Percentiles rank a stretch among this genome's conserved stretches.
Evolutionary conservation across 2,329 filamentous ascomycete species (phyloP).

Genomic region (Leptographium procerum): DNA sequence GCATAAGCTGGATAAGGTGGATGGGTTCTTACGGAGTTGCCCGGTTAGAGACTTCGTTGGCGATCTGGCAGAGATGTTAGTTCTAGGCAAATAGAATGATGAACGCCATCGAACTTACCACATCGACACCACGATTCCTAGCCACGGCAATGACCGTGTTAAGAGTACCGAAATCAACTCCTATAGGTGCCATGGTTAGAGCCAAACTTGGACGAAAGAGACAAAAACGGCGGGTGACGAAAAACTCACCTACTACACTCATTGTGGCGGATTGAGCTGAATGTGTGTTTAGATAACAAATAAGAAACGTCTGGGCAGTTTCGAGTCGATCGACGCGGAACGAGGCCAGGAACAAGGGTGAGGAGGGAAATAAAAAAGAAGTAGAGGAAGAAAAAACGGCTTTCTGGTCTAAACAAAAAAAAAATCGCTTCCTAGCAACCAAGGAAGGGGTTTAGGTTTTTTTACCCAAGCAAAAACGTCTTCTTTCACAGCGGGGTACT

Average conservation of each 20-base stretch:
- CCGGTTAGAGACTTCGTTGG: constrained; percentile 98
- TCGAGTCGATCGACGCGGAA: neutral
- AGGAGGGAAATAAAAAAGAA: neutral
- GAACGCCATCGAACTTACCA: constrained; percentile 52
- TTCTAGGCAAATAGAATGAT: neutral
- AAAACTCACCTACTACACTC: constrained; percentile 14
- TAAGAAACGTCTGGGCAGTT: neutral
- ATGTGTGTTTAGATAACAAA: neutral
- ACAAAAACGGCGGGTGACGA: too few species aligned
- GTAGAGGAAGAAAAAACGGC: neutral
- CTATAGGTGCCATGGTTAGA: constrained; percentile 25
- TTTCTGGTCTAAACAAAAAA: constrained; percentile 1
- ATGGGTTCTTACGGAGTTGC: constrained; percentile 87
- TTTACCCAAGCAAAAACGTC: neutral
- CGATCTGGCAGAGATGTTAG: constrained; percentile 51
- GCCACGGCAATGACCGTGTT: constrained; percentile 97
- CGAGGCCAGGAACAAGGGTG: neutral
- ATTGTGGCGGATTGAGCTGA: constrained; percentile 9
- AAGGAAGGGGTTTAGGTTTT: neutral
- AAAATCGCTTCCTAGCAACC: neutral
- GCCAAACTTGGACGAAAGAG: too few species aligned
- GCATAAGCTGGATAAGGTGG: neutral
- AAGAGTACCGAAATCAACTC: constrained; percentile 90
- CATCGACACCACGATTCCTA: constrained; percentile 96
- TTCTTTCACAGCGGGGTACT: neutral